These are phyloP conservation scores for Phytophthora meadii DNA, from an alignment of 352 stramenopile species.

Conservation along the genomic window DNA sequence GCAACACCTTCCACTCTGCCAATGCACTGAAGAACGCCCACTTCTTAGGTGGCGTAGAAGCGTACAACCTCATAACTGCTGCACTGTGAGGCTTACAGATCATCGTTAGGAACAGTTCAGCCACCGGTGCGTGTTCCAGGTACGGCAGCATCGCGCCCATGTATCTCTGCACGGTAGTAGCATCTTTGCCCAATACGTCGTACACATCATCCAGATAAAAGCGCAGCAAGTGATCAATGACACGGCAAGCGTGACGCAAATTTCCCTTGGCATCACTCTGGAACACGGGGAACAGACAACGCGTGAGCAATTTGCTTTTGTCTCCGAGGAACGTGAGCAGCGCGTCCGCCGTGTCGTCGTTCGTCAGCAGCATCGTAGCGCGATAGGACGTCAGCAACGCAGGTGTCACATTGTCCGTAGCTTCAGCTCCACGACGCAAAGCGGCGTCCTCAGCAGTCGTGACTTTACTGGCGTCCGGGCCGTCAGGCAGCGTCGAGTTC, in stretches of 20 bases:
- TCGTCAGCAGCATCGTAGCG: slow-evolving; percentile 91
- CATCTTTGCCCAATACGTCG: slow-evolving; percentile 75
- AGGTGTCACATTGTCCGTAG: slow-evolving; percentile 50
- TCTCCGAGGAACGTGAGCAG: slow-evolving; percentile 83
- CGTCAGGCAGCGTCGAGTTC: slow-evolving; percentile 43
- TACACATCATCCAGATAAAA: slow-evolving; percentile 91
- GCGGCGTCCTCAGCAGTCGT: slow-evolving; percentile 23
- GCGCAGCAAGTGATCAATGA: slow-evolving; percentile 88
- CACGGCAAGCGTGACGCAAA: slow-evolving; percentile 87
- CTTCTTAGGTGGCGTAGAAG: slow-evolving; percentile 77
- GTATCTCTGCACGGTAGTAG: slow-evolving; percentile 71
- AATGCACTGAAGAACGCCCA: slow-evolving; percentile 89
- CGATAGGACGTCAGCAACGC: slow-evolving; percentile 81
- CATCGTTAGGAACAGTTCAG: slow-evolving; percentile 88
- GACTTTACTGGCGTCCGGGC: slow-evolving; percentile 40
- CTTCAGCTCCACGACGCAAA: slow-evolving; percentile 37
- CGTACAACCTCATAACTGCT: slow-evolving; percentile 72
- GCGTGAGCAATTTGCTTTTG: slow-evolving; percentile 81
- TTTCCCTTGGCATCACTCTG: slow-evolving; percentile 72
- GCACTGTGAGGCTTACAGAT: slow-evolving; percentile 88
- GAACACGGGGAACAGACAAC: slow-evolving; percentile 86
- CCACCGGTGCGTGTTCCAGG: slow-evolving; percentile 82
- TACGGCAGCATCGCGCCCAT: slow-evolving; percentile 88
- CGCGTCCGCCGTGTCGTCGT: slow-evolving; percentile 81
- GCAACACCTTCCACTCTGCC: slow-evolving; percentile 89